Evolutionary conservation across 2,329 filamentous ascomycete species (phyloP), one percentile per base, ranked within the genome.

Genomic region (Hansfordia pulvinata): DNA sequence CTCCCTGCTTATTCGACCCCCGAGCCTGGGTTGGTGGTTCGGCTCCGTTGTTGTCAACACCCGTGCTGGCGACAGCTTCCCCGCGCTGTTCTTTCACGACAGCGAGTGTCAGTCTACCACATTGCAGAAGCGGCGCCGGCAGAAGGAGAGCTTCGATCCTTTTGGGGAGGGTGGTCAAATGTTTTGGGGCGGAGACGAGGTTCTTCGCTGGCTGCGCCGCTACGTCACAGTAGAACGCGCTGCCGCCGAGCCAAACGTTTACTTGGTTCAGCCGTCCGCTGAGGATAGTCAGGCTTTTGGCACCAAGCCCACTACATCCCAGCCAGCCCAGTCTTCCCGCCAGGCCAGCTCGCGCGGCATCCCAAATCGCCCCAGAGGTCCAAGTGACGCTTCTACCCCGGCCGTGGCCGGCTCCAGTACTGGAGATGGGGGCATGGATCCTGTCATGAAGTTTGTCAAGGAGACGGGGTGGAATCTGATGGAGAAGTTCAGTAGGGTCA

Each of bases 171-270:
- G 68, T 35, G 88, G 88, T 0, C 72, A 81, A 48, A 77, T 93
- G 63, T 96, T 94, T 46, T 98, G 92, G 90, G 92, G 90, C 30
- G 90, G 90, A 5, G 90, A 98, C 47, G 88, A 98, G 55, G 80
- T 96, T 1, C 50, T 98, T 25, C 68, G 84, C 29, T 98, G 92
- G 90, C 46, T 98, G 41, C 82, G 76, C 47, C 67, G 76, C 47
- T 94, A 93, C 50, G 71, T 90, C 6, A 66, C 64, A 12, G 73
- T 98, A 10, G 82, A 96, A 52, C 67, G 84, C 32, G 92, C 84
- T 19, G 72, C 67, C 1, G 83, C 82, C 1, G 92, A 98, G 46
- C 80, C 81, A 1, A 93, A 84, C 38, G 78, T 93, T 15, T 98
- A 93, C 45, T 61, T 98, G 14, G 69, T 98, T 20, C 83, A 98